Conservation (phyloP, 225 moss, liverwort and hornwort species). For the Physcomitrellopsis africana region DNA sequence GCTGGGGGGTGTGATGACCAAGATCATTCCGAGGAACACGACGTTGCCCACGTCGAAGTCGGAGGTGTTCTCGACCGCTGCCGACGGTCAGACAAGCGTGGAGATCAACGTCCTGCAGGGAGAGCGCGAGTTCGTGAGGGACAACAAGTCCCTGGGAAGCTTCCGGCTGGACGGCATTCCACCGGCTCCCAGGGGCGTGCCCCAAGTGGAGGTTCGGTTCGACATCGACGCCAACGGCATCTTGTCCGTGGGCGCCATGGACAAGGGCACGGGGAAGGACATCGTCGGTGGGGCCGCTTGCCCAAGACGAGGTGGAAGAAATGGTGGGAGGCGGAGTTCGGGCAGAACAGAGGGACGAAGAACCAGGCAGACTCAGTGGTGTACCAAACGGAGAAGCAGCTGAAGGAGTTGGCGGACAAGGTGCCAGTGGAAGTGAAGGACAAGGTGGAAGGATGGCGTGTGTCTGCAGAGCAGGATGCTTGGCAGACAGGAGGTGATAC, state of each 20-base stretch:
- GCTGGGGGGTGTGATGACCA: conserved; percentile 93
- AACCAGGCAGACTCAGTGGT: conserved; percentile 93
- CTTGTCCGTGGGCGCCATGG: conserved; percentile 78
- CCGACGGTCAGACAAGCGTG: conserved; percentile 95
- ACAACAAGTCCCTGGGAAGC: conserved; percentile 90
- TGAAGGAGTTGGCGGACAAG: conserved; percentile 90
- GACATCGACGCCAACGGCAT: conserved; percentile 97
- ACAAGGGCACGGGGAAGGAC: conserved; percentile 94
- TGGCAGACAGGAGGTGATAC: too few relatives aligned
- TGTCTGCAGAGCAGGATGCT: conserved; percentile 80
- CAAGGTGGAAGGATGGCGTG: conserved; percentile 94
- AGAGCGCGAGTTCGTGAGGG: conserved; percentile 93
- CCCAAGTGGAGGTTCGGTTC: conserved; percentile 90
- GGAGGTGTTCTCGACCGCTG: conserved; percentile 92
- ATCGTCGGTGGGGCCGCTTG: conserved; percentile 94
- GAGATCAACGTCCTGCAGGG: conserved; percentile 96
- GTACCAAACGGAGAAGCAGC: conserved; percentile 91
- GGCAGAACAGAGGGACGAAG: conserved; percentile 91
- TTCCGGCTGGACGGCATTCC: conserved; percentile 95
- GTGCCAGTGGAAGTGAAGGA: conserved; percentile 77
- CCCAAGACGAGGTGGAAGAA: conserved; percentile 96
- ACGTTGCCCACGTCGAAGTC: conserved; percentile 93
- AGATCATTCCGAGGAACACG: conserved; percentile 91
- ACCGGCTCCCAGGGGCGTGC: conserved; percentile 91
- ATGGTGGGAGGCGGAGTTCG: conserved; percentile 97